These are phyloP conservation scores for Withania somnifera DNA, from an alignment of 305 asterid species.

Conservation along the genomic window DNA sequence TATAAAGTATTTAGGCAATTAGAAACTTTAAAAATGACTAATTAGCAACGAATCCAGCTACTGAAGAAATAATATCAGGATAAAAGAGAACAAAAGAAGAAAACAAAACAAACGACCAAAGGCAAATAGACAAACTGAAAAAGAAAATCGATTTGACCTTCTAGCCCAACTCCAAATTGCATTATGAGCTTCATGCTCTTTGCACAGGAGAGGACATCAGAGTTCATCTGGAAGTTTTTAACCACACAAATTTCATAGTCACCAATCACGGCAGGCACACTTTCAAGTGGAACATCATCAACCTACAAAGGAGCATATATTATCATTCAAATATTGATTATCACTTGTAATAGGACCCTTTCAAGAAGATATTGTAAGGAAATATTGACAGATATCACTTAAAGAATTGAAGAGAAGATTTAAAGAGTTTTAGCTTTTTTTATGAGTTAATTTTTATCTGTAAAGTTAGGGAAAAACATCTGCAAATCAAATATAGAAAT, in stretches of 20 bases:
- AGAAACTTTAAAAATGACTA: not conserved
- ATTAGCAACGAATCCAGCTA: not conserved
- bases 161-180: conserved; percentile 96
- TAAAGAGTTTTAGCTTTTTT: not conserved
- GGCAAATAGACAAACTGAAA: conserved; percentile 7
- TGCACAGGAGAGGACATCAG: conserved; percentile 68
- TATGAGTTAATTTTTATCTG: not conserved
- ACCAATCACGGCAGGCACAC: conserved; percentile 49
- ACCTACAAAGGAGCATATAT: conserved; percentile 32
- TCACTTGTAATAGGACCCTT: not conserved
- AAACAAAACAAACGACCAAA: not conserved
- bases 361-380: not conserved
- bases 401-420: not conserved
- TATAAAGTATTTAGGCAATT: not conserved
- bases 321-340: not conserved
- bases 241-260: conserved; percentile 70
- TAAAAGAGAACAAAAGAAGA: not conserved
- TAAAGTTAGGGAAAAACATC: not conserved
- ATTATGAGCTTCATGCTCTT: conserved; percentile 76
- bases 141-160: conserved; percentile 29
- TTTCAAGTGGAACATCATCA: conserved; percentile 54
- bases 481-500: not conserved
- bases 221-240: conserved; percentile 44
- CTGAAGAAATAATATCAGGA: not conserved
- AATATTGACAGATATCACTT: not conserved